phyloP scores from a whole-genome alignment of 306 rosid genomes.

The Vigna hirtella region DNA sequence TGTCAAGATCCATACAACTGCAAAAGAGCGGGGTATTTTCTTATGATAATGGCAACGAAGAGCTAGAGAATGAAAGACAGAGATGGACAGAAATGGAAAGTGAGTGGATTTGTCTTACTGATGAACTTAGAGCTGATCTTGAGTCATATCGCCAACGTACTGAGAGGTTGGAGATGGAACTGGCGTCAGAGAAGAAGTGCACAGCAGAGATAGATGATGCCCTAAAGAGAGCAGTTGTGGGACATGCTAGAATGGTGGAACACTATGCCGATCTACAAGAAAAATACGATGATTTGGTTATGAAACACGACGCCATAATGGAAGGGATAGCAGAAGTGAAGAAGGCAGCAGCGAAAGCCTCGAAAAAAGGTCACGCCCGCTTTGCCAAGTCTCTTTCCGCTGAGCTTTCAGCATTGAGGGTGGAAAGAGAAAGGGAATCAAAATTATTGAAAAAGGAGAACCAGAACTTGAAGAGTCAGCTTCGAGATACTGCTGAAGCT shows the following conservation, averaged over 20 bases:
- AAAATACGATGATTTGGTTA: conserved; percentile 76
- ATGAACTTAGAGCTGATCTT: conserved; percentile 87
- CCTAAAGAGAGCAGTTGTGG: conserved; percentile 79
- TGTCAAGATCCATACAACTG: conserved; percentile 81
- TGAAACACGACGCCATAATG: conserved; percentile 81
- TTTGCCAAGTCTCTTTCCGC: conserved; percentile 87
- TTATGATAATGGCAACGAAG: conserved; percentile 59
- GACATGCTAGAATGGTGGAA: conserved; percentile 91
- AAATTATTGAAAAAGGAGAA: conserved; percentile 83
- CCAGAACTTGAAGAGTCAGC: conserved; percentile 80
- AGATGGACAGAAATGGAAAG: conserved; percentile 99
- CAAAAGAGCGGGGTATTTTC: conserved; percentile 61
- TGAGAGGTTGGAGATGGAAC: conserved; percentile 77
- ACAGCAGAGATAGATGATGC: conserved; percentile 87
- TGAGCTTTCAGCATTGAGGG: conserved; percentile 85
- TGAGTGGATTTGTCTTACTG: conserved; percentile 96
- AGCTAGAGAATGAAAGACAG: conserved; percentile 78
- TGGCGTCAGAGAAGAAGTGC: conserved; percentile 70
- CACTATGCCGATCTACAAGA: conserved; percentile 95
- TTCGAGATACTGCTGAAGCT: conserved; percentile 97
- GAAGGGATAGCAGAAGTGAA: conserved; percentile 91
- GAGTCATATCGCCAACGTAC: conserved; percentile 71
- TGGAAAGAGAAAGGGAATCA: conserved; percentile 88
- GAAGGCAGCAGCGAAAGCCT: conserved; percentile 89
- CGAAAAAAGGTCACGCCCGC: conserved; percentile 81